These are phyloP conservation scores for Cyberlindnera xishuangbannaensis DNA, from an alignment of 805 yeast species.

Conservation along the genomic window DNA sequence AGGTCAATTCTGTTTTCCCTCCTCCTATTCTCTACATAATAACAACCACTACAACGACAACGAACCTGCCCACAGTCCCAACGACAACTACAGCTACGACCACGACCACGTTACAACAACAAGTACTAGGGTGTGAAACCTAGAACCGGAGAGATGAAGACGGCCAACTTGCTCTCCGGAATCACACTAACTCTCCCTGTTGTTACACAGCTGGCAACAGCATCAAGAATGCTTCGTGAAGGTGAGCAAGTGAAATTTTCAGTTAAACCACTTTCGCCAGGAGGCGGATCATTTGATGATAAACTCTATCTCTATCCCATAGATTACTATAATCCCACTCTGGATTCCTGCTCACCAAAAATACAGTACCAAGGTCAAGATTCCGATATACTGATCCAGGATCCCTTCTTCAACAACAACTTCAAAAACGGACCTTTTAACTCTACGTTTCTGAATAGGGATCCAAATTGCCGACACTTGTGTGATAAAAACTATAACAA, in stretches of 20 bases:
- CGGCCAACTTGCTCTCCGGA: too few species aligned
- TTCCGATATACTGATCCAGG: slow-evolving; percentile 5
- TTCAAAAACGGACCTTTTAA: slow-evolving; percentile 19
- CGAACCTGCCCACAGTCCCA: too few species aligned
- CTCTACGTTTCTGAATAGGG: slow-evolving; percentile 13
- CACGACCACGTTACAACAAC: too few species aligned
- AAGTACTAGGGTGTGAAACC: too few species aligned
- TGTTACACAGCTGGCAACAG: too few species aligned
- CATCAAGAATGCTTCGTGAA: too few species aligned
- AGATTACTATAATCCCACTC: slow-evolving; percentile 20
- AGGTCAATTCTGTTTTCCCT: too few species aligned
- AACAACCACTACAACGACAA: too few species aligned
- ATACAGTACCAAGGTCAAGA: slow-evolving; percentile 7
- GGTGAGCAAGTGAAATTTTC: slow-evolving; percentile 17
- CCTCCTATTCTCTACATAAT: too few species aligned
- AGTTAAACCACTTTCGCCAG: slow-evolving; percentile 22
- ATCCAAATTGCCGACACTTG: slow-evolving; percentile 10
- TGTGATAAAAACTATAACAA: slow-evolving; percentile 19
- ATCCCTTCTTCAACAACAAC: slow-evolving; percentile 15
- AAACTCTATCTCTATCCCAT: slow-evolving; percentile 23
- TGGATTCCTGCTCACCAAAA: slow-evolving; percentile 17
- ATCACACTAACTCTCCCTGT: too few species aligned
- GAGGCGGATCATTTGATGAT: slow-evolving; percentile 22
- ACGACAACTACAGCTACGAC: too few species aligned
- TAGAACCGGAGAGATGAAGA: too few species aligned